Conservation (phyloP, 2,329 filamentous ascomycete species). For the Fusarium algeriense region DNA sequence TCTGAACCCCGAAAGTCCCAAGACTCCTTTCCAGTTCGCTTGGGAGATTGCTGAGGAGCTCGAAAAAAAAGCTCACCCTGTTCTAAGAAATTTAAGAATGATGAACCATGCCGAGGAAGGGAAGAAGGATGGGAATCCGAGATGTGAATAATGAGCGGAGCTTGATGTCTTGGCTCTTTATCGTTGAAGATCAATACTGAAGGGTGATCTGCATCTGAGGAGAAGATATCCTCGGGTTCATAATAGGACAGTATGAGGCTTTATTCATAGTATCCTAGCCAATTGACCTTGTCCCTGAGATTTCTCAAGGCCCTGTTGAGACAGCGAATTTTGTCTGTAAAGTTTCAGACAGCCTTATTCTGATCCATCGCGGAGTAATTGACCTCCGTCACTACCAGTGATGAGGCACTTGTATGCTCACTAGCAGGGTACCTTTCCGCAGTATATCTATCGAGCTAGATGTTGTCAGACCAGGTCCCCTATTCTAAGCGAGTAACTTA, state of each 20-base stretch:
- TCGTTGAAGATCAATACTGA: not conserved
- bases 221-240: too few relatives aligned
- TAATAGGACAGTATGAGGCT: not conserved
- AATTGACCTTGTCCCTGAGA: not conserved
- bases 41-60: not conserved
- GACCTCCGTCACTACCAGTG: not conserved
- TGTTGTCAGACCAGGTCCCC: not conserved
- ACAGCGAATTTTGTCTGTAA: not conserved
- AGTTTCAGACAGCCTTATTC: too few relatives aligned
- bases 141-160: too few relatives aligned
- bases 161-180: not conserved
- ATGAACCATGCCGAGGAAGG: not conserved
- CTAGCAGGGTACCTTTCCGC: constrained; percentile 5
- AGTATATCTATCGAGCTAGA: constrained; percentile 23
- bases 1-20: not conserved
- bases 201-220: not conserved
- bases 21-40: not conserved
- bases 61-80: not conserved
- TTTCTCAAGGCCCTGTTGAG: not conserved
- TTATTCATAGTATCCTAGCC: not conserved
- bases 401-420: not conserved
- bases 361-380: not conserved
- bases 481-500: accelerated
- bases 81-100: not conserved
- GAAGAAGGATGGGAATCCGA: not conserved